phyloP scores from a whole-genome alignment of 768 basidiomycete genomes.

The Hygrocybe punicea region DNA sequence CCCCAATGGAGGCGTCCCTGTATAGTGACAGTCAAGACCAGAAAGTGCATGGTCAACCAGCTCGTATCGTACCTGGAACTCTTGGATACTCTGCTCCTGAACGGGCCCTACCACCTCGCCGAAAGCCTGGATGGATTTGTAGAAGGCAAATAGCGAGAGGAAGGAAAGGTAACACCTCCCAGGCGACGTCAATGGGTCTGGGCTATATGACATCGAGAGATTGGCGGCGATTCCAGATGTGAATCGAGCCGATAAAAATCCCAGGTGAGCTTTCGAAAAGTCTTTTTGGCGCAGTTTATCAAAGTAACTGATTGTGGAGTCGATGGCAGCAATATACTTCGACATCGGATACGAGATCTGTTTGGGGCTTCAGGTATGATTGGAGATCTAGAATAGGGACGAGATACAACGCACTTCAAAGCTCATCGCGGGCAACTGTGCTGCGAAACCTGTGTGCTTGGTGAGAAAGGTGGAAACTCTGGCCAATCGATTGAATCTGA shows the following conservation, averaged over 20 bases:
- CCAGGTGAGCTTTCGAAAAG: background rate
- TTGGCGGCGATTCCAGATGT: background rate
- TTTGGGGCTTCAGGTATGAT: background rate
- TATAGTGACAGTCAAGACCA: background rate
- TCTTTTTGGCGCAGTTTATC: background rate
- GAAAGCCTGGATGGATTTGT: background rate
- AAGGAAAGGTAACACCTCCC: background rate
- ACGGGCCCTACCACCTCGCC: background rate
- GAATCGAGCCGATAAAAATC: background rate
- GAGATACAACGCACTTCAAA: background rate
- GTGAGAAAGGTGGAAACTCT: background rate
- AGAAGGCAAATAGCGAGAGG: background rate
- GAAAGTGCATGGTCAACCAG: background rate
- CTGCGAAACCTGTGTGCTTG: background rate
- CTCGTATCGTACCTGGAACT: background rate
- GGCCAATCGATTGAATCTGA: background rate
- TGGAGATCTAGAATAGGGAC: background rate
- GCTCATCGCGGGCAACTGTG: background rate
- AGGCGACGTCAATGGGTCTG: background rate
- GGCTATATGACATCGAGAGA: slow-evolving; percentile 3
- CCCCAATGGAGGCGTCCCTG: slow-evolving; percentile 6
- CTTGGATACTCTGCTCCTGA: background rate
- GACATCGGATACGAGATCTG: slow-evolving; percentile 3
- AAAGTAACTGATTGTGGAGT: background rate
- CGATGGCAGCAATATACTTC: background rate